A percentile compares a stretch with the other conserved stretches of the same genome.
Conservation (phyloP, 1,284 basidiomycete species). For the Heterobasidion occidentale region DNA sequence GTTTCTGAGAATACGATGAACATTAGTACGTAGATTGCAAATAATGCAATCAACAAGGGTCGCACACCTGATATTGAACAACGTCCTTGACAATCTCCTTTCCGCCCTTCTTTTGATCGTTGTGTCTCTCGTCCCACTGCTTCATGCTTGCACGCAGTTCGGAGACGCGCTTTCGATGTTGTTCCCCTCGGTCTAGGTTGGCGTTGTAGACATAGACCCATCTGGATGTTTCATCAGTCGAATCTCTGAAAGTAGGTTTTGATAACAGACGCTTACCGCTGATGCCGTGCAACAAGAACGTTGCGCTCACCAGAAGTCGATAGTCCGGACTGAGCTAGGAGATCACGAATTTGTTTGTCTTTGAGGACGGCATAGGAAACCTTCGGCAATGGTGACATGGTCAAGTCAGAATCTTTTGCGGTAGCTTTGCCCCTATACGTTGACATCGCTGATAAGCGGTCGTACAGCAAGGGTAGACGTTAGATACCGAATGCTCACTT, state of each 20-base stretch:
- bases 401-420: conserved; percentile 23
- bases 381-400: conserved; percentile 47
- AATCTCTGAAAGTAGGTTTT: neutral
- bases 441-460: neutral
- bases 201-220: conserved; percentile 66
- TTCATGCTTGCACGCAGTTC: conserved; percentile 47
- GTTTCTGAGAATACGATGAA: neutral
- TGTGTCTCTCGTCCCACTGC: conserved; percentile 39
- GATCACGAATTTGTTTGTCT: conserved; percentile 52
- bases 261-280: conserved; percentile 32
- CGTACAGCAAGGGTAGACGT: conserved; percentile 11
- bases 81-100: conserved; percentile 40
- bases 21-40: neutral
- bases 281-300: conserved; percentile 47
- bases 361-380: conserved; percentile 58
- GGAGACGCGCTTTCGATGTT: conserved; percentile 35
- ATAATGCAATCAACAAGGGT: neutral
- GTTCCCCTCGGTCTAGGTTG: conserved; percentile 52
- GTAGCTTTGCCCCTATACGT: neutral
- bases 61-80: conserved; percentile 38
- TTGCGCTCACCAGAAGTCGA: conserved; percentile 44
- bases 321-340: conserved; percentile 44
- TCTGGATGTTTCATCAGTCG: conserved; percentile 24
- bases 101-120: conserved; percentile 20
- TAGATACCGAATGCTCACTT: conserved; percentile 24